Evolutionary conservation across 108 stramenopile genomes (phyloP).

Genomic region (Fistulifera pelliculosa): DNA sequence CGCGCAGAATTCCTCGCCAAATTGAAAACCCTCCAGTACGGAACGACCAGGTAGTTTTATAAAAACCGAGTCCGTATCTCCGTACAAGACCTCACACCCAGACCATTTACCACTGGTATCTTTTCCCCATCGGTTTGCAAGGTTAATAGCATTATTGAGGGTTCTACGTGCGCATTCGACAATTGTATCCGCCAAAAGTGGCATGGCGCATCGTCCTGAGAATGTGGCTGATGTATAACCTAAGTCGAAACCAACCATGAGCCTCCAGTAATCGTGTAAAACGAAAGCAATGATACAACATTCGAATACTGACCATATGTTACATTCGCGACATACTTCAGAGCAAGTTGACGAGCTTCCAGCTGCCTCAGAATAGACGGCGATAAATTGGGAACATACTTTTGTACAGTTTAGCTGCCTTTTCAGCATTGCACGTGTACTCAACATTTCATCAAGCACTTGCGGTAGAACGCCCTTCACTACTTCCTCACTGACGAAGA

Average conservation of each 20-base stretch:
- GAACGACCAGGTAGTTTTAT: slow-evolving; percentile 83
- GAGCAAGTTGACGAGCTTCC: slow-evolving; percentile 95
- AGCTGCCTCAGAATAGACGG: slow-evolving; percentile 76
- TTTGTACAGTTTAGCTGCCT: slow-evolving; percentile 86
- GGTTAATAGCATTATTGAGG: slow-evolving; percentile 74
- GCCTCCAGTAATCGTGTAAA: background rate
- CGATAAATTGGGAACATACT: slow-evolving; percentile 43
- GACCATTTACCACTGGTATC: slow-evolving; percentile 49
- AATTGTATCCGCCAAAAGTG: slow-evolving; percentile 94
- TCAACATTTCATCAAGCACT: slow-evolving; percentile 94
- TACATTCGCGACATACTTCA: slow-evolving; percentile 98
- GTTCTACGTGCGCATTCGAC: slow-evolving; percentile 89
- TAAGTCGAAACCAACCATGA: background rate
- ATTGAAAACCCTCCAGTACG: slow-evolving; percentile 82
- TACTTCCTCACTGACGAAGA: slow-evolving; percentile 78
- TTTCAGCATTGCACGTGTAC: slow-evolving; percentile 94
- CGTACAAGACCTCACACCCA: slow-evolving; percentile 84
- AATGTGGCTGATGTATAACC: slow-evolving; percentile 96
- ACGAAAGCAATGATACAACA: too few species aligned
- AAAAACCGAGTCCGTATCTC: slow-evolving; percentile 98
- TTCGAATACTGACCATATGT: slow-evolving; percentile 52
- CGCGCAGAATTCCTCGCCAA: slow-evolving; percentile 84
- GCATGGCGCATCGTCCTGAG: slow-evolving; percentile 91
- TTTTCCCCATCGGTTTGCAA: slow-evolving; percentile 74
- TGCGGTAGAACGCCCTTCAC: slow-evolving; percentile 91